Percentiles rank a stretch among this genome's conserved stretches.
Conservation (phyloP, 2,329 filamentous ascomycete species). For the Aspergillus persii region DNA sequence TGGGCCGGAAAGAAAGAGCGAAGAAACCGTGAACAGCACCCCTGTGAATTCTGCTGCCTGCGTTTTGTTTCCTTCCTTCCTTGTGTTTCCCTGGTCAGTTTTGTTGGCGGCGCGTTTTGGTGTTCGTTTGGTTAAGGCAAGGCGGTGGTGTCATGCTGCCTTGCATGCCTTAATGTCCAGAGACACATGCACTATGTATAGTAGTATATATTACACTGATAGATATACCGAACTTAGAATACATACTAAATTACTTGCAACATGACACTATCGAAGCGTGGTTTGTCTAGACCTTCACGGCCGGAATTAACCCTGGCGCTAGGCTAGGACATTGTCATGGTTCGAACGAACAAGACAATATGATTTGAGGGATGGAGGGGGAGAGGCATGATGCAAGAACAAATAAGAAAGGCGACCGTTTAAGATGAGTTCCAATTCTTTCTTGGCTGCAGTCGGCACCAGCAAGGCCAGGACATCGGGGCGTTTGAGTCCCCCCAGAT, state of each 20-base stretch:
- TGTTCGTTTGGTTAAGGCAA: background rate
- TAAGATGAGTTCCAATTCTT: slow-evolving; percentile 5
- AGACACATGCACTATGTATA: background rate
- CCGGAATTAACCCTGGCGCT: background rate
- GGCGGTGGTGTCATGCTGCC: background rate
- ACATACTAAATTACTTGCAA: background rate
- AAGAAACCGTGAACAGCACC: slow-evolving; percentile 1
- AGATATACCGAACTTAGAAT: background rate
- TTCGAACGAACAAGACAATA: background rate
- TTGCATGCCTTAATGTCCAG: background rate
- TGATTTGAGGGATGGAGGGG: background rate
- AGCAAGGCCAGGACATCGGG: slow-evolving; percentile 10
- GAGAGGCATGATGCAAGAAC: background rate
- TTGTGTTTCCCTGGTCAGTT: background rate
- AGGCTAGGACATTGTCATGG: background rate
- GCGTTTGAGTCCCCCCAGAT: background rate
- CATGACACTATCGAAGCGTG: background rate
- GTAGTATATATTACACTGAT: background rate
- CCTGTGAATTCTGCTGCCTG: background rate
- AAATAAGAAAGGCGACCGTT: slow-evolving; percentile 1
- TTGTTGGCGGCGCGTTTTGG: background rate
- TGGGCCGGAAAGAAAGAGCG: slow-evolving; percentile 35
- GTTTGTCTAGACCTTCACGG: background rate
- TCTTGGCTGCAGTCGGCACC: slow-evolving; percentile 11
- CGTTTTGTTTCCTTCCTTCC: background rate